Conservation (phyloP, 306 rosid genomes). For the Vigna hirtella region DNA sequence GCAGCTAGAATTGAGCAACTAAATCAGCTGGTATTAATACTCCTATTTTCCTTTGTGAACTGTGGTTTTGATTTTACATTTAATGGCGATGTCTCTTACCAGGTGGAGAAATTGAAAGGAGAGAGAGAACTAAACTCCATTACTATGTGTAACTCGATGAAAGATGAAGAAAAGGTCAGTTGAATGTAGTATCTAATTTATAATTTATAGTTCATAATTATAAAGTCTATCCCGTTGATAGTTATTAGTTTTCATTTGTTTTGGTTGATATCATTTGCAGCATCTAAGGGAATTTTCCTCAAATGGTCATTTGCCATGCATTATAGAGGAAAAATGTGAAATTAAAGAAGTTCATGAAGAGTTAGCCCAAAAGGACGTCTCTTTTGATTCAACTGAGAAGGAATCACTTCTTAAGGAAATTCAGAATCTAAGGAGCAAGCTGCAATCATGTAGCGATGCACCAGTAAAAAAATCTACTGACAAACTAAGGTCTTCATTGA, state of each 20-base stretch:
- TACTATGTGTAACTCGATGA: slow-evolving; percentile 30
- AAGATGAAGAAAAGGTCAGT: slow-evolving; percentile 49
- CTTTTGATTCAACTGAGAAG: slow-evolving; percentile 74
- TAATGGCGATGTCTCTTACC: slow-evolving; percentile 36
- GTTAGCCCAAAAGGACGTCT: slow-evolving; percentile 44
- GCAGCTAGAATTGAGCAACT: slow-evolving; percentile 72
- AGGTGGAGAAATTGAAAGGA: slow-evolving; percentile 65
- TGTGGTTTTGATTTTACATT: slow-evolving; percentile 35
- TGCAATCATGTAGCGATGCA: slow-evolving; percentile 62
- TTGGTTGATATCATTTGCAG: slow-evolving; percentile 47
- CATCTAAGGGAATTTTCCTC: slow-evolving; percentile 37
- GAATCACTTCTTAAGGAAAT: slow-evolving; percentile 87
- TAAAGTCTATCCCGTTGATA: background rate
- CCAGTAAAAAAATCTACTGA: slow-evolving; percentile 73
- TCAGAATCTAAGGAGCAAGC: slow-evolving; percentile 68
- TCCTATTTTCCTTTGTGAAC: slow-evolving; percentile 16
- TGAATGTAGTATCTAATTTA: background rate
- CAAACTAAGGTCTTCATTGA: slow-evolving; percentile 76
- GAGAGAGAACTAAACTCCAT: slow-evolving; percentile 47
- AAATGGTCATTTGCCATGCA: slow-evolving; percentile 44
- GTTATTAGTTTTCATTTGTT: slow-evolving; percentile 22
- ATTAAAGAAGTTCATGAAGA: slow-evolving; percentile 73
- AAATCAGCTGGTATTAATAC: slow-evolving; percentile 63
- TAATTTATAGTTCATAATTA: slow-evolving; percentile 4
- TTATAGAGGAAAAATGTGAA: slow-evolving; percentile 67